phyloP scores from a whole-genome alignment of 495 filamentous ascomycete genomes.

The Penicillium roqueforti region DNA sequence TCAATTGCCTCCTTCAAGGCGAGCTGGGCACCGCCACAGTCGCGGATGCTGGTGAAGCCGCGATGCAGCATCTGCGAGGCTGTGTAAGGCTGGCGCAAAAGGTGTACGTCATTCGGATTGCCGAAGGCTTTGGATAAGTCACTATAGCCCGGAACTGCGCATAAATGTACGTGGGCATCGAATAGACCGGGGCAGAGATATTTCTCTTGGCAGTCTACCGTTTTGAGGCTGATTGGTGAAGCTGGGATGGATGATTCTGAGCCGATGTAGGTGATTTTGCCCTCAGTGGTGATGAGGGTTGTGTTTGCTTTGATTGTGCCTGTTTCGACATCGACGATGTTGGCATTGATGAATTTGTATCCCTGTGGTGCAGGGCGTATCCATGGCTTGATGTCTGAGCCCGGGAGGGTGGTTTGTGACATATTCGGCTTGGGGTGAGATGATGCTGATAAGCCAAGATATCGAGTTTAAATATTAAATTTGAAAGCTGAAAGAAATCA shows the following conservation, averaged over 20 bases:
- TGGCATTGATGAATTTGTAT: conserved; percentile 35
- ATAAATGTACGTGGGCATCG: conserved; percentile 54
- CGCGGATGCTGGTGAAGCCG: conserved; percentile 51
- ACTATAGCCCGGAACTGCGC: conserved; percentile 38
- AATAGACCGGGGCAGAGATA: conserved; percentile 52
- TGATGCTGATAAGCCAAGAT: neutral
- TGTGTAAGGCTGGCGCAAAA: conserved; percentile 45
- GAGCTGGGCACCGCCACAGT: conserved; percentile 48
- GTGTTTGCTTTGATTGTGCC: conserved; percentile 26
- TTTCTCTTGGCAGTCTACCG: conserved; percentile 41
- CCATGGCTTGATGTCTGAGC: conserved; percentile 36
- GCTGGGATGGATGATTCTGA: conserved; percentile 9
- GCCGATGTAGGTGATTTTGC: conserved; percentile 19
- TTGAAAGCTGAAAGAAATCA: neutral
- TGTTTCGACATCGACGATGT: conserved; percentile 30
- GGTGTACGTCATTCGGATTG: conserved; percentile 25
- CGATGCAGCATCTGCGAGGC: conserved; percentile 46
- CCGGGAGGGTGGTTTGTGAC: conserved; percentile 9
- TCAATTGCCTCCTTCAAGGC: conserved; percentile 50
- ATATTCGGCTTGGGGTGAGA: neutral
- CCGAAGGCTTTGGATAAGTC: conserved; percentile 26
- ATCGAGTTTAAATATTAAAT: neutral
- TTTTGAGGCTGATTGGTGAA: conserved; percentile 8
- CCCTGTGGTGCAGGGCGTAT: conserved; percentile 20
- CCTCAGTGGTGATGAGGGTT: conserved; percentile 12